These are phyloP conservation scores for maize (Zea mays) DNA, from an alignment of 176 grass and related monocot genomes.

Conservation along the genomic window DNA sequence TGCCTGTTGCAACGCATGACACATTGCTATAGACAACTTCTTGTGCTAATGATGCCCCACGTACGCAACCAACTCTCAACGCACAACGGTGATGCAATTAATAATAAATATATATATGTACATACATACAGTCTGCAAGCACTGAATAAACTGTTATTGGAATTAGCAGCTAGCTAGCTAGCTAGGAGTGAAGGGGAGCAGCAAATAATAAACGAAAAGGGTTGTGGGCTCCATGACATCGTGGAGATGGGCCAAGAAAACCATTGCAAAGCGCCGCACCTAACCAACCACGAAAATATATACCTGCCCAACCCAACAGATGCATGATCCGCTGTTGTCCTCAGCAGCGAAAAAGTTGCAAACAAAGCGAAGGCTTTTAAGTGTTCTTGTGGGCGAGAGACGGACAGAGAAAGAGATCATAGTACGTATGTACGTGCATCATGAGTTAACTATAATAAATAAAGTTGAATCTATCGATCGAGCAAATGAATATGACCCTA, in stretches of 20 bases:
- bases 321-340: not conserved
- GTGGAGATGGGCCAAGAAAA: slow-evolving; percentile 29
- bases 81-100: not conserved
- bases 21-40: slow-evolving; percentile 3
- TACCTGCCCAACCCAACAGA: slow-evolving; percentile 2
- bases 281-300: slow-evolving; percentile 30
- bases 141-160: not conserved
- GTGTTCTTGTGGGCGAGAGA: slow-evolving; percentile 51
- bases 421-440: not conserved
- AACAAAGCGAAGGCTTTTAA: slow-evolving; percentile 30
- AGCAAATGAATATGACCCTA: not conserved
- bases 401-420: not conserved
- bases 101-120: too few species aligned
- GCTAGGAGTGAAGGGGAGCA: not conserved
- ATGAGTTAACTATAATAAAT: not conserved
- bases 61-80: not conserved
- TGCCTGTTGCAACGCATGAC: slow-evolving; percentile 19
- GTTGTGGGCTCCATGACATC: not conserved
- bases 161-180: not conserved
- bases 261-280: not conserved
- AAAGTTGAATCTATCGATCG: not conserved
- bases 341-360: not conserved
- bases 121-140: not conserved
- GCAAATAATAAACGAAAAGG: not conserved
- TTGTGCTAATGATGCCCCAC: slow-evolving; percentile 27